A percentile compares a stretch with the other conserved stretches of the same genome.
phyloP scores from a whole-genome alignment of 148 eudicot species.

The Cornus controversa region DNA sequence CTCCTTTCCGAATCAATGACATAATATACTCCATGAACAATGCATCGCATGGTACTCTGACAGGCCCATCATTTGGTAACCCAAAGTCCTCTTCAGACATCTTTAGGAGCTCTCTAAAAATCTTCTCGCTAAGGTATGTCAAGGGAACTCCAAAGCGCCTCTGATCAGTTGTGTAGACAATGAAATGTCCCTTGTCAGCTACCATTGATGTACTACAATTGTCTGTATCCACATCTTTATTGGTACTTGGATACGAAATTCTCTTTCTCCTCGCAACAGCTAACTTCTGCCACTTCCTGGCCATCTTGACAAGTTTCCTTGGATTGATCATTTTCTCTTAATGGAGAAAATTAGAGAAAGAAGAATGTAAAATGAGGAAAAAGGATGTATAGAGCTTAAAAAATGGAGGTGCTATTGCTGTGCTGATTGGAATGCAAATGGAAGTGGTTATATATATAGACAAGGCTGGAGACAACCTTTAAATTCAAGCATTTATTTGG shows the following conservation, averaged over 20 bases:
- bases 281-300: conserved; percentile 36
- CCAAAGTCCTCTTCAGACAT: conserved; percentile 36
- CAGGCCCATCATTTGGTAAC: conserved; percentile 24
- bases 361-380: background rate
- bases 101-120: conserved; percentile 23
- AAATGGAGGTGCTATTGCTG: background rate
- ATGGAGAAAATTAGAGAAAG: background rate
- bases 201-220: conserved; percentile 6
- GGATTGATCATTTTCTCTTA: conserved; percentile 22
- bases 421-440: conserved; percentile 7
- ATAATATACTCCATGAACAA: conserved; percentile 22
- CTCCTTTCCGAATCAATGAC: conserved; percentile 17
- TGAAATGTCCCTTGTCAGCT: conserved; percentile 31
- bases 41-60: conserved; percentile 22
- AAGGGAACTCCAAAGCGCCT: conserved; percentile 26
- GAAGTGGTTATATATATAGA: background rate
- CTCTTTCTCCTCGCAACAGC: conserved; percentile 28
- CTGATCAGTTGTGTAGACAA: conserved; percentile 23
- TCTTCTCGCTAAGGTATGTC: conserved; percentile 14
- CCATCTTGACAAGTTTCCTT: conserved; percentile 34
- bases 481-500: background rate
- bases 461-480: background rate
- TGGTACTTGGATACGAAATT: conserved; percentile 10
- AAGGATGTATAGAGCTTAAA: background rate
- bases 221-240: background rate